Conservation (phyloP, 148 eudicot genomes). For the Chenopodium formosanum region DNA sequence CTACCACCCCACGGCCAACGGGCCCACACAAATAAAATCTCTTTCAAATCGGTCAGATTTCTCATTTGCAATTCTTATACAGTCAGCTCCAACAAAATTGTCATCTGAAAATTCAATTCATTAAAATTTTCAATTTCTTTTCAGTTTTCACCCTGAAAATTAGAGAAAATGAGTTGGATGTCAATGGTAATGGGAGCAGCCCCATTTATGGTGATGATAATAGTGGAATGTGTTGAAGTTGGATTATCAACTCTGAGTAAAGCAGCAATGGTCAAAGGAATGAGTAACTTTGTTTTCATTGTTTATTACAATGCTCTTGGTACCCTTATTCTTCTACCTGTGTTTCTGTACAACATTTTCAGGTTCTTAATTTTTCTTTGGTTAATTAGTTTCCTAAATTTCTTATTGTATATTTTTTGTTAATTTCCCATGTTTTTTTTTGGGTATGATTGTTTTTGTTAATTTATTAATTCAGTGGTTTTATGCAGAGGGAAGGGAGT, state of each 20-base stretch:
- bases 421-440: background rate
- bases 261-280: conserved; percentile 57
- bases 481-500: conserved; percentile 41
- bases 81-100: no score
- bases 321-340: conserved; percentile 47
- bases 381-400: background rate
- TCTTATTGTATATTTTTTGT: background rate
- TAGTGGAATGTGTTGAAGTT: conserved; percentile 47
- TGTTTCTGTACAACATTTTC: conserved; percentile 31
- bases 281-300: conserved; percentile 55
- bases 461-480: background rate
- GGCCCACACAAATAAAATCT: no score
- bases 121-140: no score
- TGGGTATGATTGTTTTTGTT: background rate
- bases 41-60: no score
- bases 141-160: background rate
- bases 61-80: no score
- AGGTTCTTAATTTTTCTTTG: conserved; percentile 25
- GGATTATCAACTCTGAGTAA: conserved; percentile 52
- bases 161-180: conserved; percentile 19
- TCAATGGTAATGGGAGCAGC: conserved; percentile 17
- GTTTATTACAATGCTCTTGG: conserved; percentile 63
- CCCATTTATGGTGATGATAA: conserved; percentile 57
- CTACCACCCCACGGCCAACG: no score
- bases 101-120: background rate